Evolutionary conservation across 2,329 filamentous ascomycete genomes (phyloP).

Genomic region (Dactylellina drechsleri): DNA sequence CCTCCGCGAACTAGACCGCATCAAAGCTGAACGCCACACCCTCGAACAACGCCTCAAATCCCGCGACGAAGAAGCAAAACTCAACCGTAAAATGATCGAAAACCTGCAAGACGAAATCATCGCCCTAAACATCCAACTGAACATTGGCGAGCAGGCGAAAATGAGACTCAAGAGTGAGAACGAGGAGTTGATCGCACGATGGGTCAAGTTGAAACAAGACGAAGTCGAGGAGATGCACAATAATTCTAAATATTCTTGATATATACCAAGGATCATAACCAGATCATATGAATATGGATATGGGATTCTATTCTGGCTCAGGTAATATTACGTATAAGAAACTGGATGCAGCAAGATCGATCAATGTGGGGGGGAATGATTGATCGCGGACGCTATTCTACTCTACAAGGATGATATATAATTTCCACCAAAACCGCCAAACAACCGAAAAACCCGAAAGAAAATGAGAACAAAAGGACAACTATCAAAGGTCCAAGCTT

Average conservation of each 20-base stretch:
- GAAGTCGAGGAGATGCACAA: constrained; percentile 90
- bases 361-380: not conserved
- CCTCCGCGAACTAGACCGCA: constrained; percentile 67
- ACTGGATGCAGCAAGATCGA: not conserved
- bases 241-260: constrained; percentile 64
- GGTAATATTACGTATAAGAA: not conserved
- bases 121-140: constrained; percentile 84
- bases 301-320: not conserved
- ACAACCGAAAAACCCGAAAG: constrained; percentile 9
- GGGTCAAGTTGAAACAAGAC: constrained; percentile 86
- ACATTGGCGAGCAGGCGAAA: constrained; percentile 80
- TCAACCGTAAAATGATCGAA: constrained; percentile 63
- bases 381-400: constrained; percentile 36
- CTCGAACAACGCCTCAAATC: constrained; percentile 84
- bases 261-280: no score
- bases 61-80: constrained; percentile 84
- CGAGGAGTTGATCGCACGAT: constrained; percentile 85
- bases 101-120: constrained; percentile 94
- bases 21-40: constrained; percentile 77
- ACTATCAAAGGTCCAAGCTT: constrained; percentile 39
- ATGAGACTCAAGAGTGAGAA: constrained; percentile 83
- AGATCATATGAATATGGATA: not conserved
- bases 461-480: not conserved
- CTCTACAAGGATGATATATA: constrained; percentile 40
- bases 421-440: constrained; percentile 4